Evolutionary conservation across 1,139 yeast species (phyloP).

Genomic region (Meyerozyma smithsonii): DNA sequence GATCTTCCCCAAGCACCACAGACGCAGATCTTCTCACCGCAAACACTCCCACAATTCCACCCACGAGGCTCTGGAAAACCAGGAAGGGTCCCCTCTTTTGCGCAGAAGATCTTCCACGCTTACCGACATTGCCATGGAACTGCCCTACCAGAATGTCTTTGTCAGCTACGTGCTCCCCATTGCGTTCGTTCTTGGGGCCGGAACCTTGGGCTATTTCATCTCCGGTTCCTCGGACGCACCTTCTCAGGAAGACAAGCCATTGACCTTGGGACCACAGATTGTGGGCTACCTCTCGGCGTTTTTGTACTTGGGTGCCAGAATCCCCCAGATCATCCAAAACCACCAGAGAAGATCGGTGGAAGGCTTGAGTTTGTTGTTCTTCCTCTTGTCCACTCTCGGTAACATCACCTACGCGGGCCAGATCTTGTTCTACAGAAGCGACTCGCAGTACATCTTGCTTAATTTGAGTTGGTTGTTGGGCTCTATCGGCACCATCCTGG

Average conservation of each 20-base stretch:
- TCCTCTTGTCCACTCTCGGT: slow-evolving; percentile 70
- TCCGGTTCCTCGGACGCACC: slow-evolving; percentile 29
- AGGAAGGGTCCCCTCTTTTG: slow-evolving; percentile 14
- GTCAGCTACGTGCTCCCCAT: slow-evolving; percentile 56
- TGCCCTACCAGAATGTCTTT: slow-evolving; percentile 41
- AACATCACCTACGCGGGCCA: slow-evolving; percentile 76
- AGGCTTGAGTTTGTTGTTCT: slow-evolving; percentile 71
- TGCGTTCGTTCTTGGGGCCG: slow-evolving; percentile 63
- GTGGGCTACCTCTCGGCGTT: slow-evolving; percentile 70
- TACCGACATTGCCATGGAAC: slow-evolving; percentile 42
- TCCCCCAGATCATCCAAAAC: slow-evolving; percentile 76
- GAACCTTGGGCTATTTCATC: slow-evolving; percentile 54
- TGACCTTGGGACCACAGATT: slow-evolving; percentile 58
- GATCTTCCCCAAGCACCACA: slow-evolving; percentile 36
- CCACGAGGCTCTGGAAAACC: slow-evolving; percentile 5
- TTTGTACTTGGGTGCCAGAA: slow-evolving; percentile 69
- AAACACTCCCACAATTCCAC: slow-evolving; percentile 6
- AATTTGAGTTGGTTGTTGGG: slow-evolving; percentile 75
- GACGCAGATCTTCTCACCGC: slow-evolving; percentile 7
- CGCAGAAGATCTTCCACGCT: slow-evolving; percentile 43
- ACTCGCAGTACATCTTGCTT: slow-evolving; percentile 52
- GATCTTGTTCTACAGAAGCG: slow-evolving; percentile 62
- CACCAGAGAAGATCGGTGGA: slow-evolving; percentile 63
- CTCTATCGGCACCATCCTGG: slow-evolving; percentile 67
- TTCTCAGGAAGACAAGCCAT: slow-evolving; percentile 15